Conservation (phyloP, 2,329 filamentous ascomycete genomes). For the Zopfia rhizophila region DNA sequence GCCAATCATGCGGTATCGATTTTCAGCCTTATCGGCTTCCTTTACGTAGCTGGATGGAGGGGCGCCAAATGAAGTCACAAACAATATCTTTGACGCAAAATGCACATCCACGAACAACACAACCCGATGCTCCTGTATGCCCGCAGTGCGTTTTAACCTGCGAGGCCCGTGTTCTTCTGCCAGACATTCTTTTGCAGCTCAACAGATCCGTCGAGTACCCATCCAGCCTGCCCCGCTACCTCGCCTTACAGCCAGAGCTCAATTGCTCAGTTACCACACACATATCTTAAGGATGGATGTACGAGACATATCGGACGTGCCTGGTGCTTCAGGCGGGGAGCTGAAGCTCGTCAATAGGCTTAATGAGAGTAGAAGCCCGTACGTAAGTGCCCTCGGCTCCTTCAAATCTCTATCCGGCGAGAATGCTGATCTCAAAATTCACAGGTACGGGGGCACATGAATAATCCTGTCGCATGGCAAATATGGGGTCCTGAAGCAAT, state of each 20-base stretch:
- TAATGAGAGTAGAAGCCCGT: conserved; percentile 71
- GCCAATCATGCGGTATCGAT: no score
- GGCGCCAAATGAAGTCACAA: no score
- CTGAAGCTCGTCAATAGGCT: conserved; percentile 65
- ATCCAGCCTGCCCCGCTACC: conserved; percentile 19
- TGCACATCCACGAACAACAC: no score
- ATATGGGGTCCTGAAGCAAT: conserved; percentile 82
- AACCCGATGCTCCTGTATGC: conserved; percentile 42
- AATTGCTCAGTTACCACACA: conserved; percentile 36
- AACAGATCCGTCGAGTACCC: conserved; percentile 14
- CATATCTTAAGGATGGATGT: conserved; percentile 44
- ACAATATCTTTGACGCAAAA: no score
- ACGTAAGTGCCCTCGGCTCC: conserved; percentile 60
- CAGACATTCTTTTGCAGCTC: conserved; percentile 18
- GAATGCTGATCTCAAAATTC: conserved; percentile 19
- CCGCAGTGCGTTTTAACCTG: conserved; percentile 39
- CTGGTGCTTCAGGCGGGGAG: conserved; percentile 29
- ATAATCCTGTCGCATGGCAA: conserved; percentile 93
- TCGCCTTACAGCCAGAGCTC: conserved; percentile 27
- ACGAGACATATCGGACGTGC: conserved; percentile 27
- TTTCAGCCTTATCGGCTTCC: no score
- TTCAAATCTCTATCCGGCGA: conserved; percentile 4
- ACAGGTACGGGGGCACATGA: conserved; percentile 75
- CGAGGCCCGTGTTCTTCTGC: conserved; percentile 37
- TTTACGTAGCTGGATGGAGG: no score